These are phyloP conservation scores for Dendrocalamus latiflorus DNA, from an alignment of 202 grass and related monocot genomes.

Conservation along the genomic window DNA sequence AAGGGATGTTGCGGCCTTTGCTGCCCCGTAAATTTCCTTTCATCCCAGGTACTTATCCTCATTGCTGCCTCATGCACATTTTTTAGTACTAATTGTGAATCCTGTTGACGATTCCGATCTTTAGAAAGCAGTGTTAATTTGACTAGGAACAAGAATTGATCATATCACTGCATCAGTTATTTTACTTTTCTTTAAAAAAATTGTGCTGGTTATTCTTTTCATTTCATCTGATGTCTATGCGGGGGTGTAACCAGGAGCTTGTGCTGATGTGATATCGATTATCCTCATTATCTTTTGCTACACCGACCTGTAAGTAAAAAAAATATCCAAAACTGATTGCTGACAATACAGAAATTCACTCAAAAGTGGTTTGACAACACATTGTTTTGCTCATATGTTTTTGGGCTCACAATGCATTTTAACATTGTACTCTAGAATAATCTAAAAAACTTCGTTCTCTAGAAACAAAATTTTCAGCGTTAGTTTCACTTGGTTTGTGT, in stretches of 20 bases:
- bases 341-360: background rate
- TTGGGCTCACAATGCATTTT: background rate
- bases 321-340: background rate
- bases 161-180: background rate
- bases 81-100: background rate
- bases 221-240: background rate
- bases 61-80: background rate
- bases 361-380: background rate
- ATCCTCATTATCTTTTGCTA: background rate
- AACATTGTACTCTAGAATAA: background rate
- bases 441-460: background rate
- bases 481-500: background rate
- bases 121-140: background rate
- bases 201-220: background rate
- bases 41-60: slow-evolving; percentile 39
- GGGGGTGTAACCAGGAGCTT: background rate
- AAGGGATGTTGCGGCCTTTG: slow-evolving; percentile 39
- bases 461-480: background rate
- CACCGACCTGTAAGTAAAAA: background rate
- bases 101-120: background rate
- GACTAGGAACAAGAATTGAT: background rate
- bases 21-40: slow-evolving; percentile 47
- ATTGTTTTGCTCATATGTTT: background rate
- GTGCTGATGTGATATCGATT: background rate
- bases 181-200: background rate